A percentile compares a stretch with the other conserved stretches of the same genome.
These are phyloP conservation scores for Phytopythium kandeliae DNA, from an alignment of 352 stramenopile genomes.

Conservation along the genomic window DNA sequence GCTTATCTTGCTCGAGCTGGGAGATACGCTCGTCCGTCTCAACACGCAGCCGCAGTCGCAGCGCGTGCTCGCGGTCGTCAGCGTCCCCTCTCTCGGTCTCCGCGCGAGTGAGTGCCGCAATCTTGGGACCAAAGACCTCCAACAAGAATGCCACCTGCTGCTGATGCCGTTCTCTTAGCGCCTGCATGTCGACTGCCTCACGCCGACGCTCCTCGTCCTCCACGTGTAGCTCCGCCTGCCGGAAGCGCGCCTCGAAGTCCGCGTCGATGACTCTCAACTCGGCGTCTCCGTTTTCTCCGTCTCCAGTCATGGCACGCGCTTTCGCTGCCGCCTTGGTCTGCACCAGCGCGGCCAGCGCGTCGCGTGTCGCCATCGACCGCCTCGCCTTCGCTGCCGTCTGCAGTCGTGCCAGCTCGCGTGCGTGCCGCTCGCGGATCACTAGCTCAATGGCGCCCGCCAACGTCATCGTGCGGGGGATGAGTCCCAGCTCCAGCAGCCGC, in stretches of 20 bases:
- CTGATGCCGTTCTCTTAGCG: conserved; percentile 29
- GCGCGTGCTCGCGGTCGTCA: conserved; percentile 36
- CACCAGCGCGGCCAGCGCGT: conserved; percentile 29
- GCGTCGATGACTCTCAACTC: conserved; percentile 29
- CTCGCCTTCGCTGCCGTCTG: conserved; percentile 19
- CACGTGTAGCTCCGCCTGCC: conserved; percentile 22
- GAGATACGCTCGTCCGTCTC: conserved; percentile 40
- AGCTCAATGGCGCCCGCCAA: conserved; percentile 51
- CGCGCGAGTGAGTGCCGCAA: not conserved
- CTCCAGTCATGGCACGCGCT: conserved; percentile 17
- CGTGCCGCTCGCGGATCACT: conserved; percentile 47
- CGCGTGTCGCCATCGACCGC: conserved; percentile 18
- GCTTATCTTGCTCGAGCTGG: conserved; percentile 34
- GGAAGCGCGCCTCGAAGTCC: conserved; percentile 33
- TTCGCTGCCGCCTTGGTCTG: conserved; percentile 50
- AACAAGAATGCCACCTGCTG: conserved; percentile 40
- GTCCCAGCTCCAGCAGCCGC: conserved; percentile 39
- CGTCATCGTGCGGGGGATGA: conserved; percentile 47
- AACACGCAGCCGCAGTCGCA: conserved; percentile 40
- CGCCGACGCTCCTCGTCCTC: conserved; percentile 19
- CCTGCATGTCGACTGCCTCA: conserved; percentile 4
- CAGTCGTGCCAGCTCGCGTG: conserved; percentile 36
- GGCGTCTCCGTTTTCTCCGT: conserved; percentile 2
- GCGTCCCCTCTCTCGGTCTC: conserved; percentile 11
- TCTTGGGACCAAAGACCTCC: conserved; percentile 26